Evolutionary conservation across 257 asterid species (phyloP), one percentile per base, ranked within the genome.

Genomic region (Nicotiana attenuata): DNA sequence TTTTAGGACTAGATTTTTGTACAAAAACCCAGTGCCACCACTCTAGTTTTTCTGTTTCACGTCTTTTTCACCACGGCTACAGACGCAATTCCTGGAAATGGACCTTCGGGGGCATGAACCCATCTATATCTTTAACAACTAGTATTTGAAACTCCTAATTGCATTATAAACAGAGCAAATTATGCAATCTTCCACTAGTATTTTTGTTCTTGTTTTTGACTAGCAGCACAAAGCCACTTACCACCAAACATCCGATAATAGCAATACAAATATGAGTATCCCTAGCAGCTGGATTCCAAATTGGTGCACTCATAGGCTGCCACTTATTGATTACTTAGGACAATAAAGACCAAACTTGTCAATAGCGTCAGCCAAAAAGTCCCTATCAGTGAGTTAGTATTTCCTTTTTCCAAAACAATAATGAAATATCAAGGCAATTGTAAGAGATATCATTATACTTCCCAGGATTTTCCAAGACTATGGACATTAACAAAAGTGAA

Each of bases 191-290:
- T 20, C 78, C 78, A 69, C 78, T 69, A 69, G 7, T 41, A 3
- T 26, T 26, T 59, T 13, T 20, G 13, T 17, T n/a, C 3, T 41
- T 71, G 59, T 71, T 69, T 56, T 13, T 71, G 63, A 24, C 52
- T 73, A 78, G 60, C 75, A 82, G 80, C 76, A 78, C 83, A 82
- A 60, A 52, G 61, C 60, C 82, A 82, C 76, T 82, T 84, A 24
- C 81, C 82, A 82, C 82, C 85, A 60, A 68, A 78, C 59, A 60
- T 76, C 28, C 26, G 50, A 76, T 53, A 78, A 80, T 82, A 68
- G 78, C 82, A 63, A 76, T 19, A 45, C 67, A 38, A 64, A 47
- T 13, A 55, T 67, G 80, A 77, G 66, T 81, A 45, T 41, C n/a
- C 73, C 78, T 76, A 35, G 80, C 81, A 59, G 85, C 59, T 33